Conservation (phyloP, 345 rosid species). For the Garcia nutans region DNA sequence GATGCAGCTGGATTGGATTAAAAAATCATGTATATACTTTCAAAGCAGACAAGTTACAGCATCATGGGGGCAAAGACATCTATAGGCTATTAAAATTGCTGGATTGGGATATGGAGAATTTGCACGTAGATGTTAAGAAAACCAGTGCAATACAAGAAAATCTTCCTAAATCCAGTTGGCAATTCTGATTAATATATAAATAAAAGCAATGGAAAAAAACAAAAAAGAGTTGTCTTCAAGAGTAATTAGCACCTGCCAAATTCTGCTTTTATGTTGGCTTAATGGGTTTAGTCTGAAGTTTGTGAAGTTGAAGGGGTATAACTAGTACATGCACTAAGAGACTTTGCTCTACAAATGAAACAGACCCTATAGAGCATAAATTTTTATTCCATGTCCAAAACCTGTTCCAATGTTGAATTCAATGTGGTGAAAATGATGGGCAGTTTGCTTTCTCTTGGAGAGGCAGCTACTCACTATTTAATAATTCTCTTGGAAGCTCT, state of each 20-base stretch:
- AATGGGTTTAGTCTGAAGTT: constrained; percentile 60
- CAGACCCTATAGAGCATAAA: constrained; percentile 28
- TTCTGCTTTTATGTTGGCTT: constrained; percentile 16
- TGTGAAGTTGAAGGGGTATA: constrained; percentile 50
- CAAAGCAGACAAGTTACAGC: constrained; percentile 44
- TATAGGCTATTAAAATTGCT: constrained; percentile 40
- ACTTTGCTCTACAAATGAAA: constrained; percentile 19
- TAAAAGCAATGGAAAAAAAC: too few species aligned
- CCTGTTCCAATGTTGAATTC: constrained; percentile 29
- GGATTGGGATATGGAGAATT: constrained; percentile 42
- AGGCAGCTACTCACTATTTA: constrained; percentile 9
- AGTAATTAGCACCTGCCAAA: too few species aligned
- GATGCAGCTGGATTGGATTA: constrained; percentile 59
- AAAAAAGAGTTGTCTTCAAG: too few species aligned
- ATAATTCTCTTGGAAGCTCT: constrained; percentile 22
- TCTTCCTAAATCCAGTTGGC: too few species aligned
- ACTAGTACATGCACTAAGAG: constrained; percentile 14
- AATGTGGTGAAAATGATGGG: constrained; percentile 16
- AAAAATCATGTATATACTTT: constrained; percentile 41
- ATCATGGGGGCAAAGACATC: constrained; percentile 50
- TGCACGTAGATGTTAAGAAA: too few species aligned
- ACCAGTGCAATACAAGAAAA: too few species aligned
- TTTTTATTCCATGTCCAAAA: constrained; percentile 39
- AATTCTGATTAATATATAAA: too few species aligned
- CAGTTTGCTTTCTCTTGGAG: constrained; percentile 20